Evolutionary conservation across 2,329 filamentous ascomycete genomes (phyloP).

Genomic region (Gnomoniopsis sp.): DNA sequence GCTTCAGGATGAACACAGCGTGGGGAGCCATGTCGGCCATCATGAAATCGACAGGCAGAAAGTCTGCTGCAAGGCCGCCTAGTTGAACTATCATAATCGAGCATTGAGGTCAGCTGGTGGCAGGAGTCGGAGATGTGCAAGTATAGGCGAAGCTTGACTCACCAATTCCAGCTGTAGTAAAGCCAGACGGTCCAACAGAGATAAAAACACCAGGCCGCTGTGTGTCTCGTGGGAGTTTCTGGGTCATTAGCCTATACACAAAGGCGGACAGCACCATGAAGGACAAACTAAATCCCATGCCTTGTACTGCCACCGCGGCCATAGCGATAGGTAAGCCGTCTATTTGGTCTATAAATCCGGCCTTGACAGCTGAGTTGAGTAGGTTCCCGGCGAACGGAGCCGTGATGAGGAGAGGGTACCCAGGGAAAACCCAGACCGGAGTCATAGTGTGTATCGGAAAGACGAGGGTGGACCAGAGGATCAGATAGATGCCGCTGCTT

Average conservation of each 20-base stretch:
- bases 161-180: conserved; percentile 46
- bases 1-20: conserved; percentile 40
- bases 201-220: conserved; percentile 84
- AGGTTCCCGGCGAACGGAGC: conserved; percentile 67
- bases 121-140: not conserved
- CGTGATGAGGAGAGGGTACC: conserved; percentile 74
- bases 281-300: conserved; percentile 53
- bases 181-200: conserved; percentile 70
- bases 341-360: conserved; percentile 26
- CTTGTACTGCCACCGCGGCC: conserved; percentile 48
- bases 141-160: conserved; percentile 1
- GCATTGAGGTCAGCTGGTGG: not conserved
- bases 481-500: conserved; percentile 70
- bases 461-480: conserved; percentile 61
- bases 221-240: conserved; percentile 74
- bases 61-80: conserved; percentile 37
- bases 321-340: conserved; percentile 45
- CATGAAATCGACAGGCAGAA: conserved; percentile 42
- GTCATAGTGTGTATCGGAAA: conserved; percentile 79
- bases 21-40: conserved; percentile 32
- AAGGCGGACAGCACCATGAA: conserved; percentile 84
- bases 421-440: conserved; percentile 83
- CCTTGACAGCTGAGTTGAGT: conserved; percentile 37
- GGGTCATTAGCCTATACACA: conserved; percentile 83
- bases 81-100: conserved; percentile 34